A percentile compares a stretch with the other conserved stretches of the same genome.
These are phyloP conservation scores for Calonectria multiphialidica DNA, from an alignment of 2,329 filamentous ascomycete genomes.

Conservation along the genomic window DNA sequence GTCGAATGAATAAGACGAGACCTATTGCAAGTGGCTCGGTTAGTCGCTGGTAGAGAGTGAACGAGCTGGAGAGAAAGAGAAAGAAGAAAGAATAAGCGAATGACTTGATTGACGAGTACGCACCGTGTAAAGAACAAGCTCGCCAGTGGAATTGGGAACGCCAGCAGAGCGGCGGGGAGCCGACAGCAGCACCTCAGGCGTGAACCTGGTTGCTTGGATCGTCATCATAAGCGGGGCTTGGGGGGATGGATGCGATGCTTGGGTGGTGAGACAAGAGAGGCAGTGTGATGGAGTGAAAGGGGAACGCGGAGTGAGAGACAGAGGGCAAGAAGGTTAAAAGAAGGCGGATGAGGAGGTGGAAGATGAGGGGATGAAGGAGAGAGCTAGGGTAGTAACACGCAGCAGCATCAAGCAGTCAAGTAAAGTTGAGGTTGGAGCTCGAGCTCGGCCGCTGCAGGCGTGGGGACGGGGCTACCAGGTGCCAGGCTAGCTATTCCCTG, in stretches of 20 bases:
- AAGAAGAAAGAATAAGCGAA: neutral
- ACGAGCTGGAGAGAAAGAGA: neutral
- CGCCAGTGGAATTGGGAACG: conserved; percentile 76
- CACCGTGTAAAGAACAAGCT: conserved; percentile 74
- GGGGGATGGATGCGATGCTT: neutral
- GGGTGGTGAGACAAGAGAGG: neutral
- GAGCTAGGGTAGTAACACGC: neutral
- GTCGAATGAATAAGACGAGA: conserved; percentile 84
- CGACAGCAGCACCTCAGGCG: conserved; percentile 81
- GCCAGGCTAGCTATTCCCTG: neutral
- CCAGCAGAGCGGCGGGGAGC: conserved; percentile 79
- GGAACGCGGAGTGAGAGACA: neutral
- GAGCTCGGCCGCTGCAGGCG: neutral
- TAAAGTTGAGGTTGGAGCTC: conserved; percentile 7
- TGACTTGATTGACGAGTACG: conserved; percentile 38
- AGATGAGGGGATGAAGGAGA: neutral
- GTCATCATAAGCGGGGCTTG: conserved; percentile 67
- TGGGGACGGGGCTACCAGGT: neutral
- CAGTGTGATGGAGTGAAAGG: neutral
- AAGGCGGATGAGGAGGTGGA: neutral
- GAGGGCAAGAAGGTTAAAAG: neutral
- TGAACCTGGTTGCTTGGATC: conserved; percentile 77
- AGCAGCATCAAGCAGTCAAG: neutral
- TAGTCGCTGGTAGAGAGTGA: neutral
- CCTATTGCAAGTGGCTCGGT: conserved; percentile 46